phyloP scores from a whole-genome alignment of 2,329 filamentous ascomycete species.

The Metarhizium album region DNA sequence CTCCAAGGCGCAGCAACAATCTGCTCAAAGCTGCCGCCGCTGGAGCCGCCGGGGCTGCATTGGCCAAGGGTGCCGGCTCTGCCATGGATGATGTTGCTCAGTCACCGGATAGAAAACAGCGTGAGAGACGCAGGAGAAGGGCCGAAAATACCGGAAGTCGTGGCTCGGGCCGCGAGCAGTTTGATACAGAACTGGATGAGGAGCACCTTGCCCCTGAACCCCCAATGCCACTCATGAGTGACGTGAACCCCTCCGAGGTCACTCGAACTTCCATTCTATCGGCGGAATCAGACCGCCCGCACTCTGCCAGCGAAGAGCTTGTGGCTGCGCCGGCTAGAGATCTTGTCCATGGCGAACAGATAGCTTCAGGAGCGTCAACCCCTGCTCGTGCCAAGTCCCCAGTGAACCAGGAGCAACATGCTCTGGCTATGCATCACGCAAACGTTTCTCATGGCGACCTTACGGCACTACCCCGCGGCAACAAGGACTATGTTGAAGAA shows the following conservation, averaged over 20 bases:
- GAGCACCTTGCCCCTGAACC: slow-evolving; percentile 44
- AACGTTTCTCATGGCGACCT: slow-evolving; percentile 51
- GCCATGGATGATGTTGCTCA: slow-evolving; percentile 29
- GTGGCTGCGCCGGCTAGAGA: slow-evolving; percentile 31
- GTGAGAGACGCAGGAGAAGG: slow-evolving; percentile 39
- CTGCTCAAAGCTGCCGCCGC: slow-evolving; percentile 33
- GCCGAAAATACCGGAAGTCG: slow-evolving; percentile 36
- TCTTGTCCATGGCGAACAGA: slow-evolving; percentile 51
- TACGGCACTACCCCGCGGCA: slow-evolving; percentile 39
- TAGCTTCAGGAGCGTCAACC: slow-evolving; percentile 49
- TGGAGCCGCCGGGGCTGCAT: slow-evolving; percentile 30
- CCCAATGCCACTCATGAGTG: slow-evolving; percentile 81
- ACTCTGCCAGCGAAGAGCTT: slow-evolving; percentile 53
- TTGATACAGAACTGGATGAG: slow-evolving; percentile 41
- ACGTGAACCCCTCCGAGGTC: slow-evolving; percentile 74
- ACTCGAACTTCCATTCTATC: slow-evolving; percentile 82
- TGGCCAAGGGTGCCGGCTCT: slow-evolving; percentile 22
- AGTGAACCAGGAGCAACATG: slow-evolving; percentile 40
- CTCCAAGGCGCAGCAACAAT: slow-evolving; percentile 34
- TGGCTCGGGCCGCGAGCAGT: slow-evolving; percentile 33
- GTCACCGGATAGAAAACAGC: slow-evolving; percentile 39
- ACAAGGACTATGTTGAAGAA: slow-evolving; percentile 32
- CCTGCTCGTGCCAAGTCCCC: slow-evolving; percentile 50
- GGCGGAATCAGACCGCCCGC: slow-evolving; percentile 63
- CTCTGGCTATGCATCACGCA: slow-evolving; percentile 57